Evolutionary conservation across 176 grass and related monocot species (phyloP).

Genomic region (Eleusine indica): DNA sequence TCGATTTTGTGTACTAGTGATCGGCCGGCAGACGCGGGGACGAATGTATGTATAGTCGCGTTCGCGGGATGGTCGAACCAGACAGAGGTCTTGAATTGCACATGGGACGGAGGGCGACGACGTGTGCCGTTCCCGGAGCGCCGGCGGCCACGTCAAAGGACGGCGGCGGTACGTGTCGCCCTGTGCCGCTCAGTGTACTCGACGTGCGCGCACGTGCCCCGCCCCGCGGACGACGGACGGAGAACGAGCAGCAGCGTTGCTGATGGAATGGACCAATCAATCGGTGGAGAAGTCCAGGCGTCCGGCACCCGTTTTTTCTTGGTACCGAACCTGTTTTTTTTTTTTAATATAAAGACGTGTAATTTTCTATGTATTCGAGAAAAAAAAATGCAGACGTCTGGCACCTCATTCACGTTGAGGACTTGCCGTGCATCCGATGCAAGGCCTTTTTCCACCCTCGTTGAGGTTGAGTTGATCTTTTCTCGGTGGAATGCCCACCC

Average conservation of each 20-base stretch:
- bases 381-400: too few relatives aligned
- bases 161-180: conserved; percentile 1
- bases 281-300: not conserved
- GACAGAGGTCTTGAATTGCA: not conserved
- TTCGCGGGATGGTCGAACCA: not conserved
- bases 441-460: not conserved
- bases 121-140: not conserved
- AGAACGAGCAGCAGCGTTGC: not conserved
- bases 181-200: not conserved
- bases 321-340: too few relatives aligned
- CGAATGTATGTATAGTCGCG: not conserved
- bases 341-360: too few relatives aligned
- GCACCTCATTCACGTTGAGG: not conserved
- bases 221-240: too few relatives aligned
- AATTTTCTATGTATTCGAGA: too few relatives aligned
- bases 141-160: conserved; percentile 3
- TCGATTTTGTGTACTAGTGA: not conserved
- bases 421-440: not conserved
- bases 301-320: too few relatives aligned
- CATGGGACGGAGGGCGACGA: not conserved
- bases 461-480: not conserved
- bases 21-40: not conserved
- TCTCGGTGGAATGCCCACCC: not conserved
- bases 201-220: not conserved
- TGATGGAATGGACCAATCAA: not conserved